Evolutionary conservation across 2,329 filamentous ascomycete species (phyloP), one percentile per base, ranked within the genome.

Genomic region (Geoglossum cookeanum): DNA sequence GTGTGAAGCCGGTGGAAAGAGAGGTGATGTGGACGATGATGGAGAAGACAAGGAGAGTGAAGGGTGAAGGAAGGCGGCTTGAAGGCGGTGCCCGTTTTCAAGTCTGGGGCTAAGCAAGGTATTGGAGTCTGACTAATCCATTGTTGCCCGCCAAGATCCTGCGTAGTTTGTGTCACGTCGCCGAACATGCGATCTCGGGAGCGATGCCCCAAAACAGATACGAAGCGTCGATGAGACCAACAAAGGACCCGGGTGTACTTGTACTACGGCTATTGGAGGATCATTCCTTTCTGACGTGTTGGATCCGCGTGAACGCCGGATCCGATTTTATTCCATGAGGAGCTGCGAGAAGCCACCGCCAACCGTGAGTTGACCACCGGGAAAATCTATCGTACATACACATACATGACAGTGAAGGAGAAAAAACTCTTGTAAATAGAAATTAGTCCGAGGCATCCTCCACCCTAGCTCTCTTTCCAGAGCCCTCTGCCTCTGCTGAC

Each of bases 391-490:
- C 22, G 9, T 45, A 45, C 48, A 33, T 22, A 22, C 22, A 1
- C 15, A 3, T 7, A 8, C 7, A 29, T 11, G 29, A 17, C 9
- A 49, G 44, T 11, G n/a, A n/a, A 47, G 47, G 22, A 29, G 22
- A 29, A 32, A 33, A 30, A 32, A 17, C 8, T 27, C 22, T 8
- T 8, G 29, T 49, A 49, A 15, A 22, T 22, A 22, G 45, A 32
- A 11, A 32, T 55, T 13, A 55, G 3, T 55, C 55, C 0, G 51
- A 45, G 13, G 56, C 29, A 35, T 42, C 30, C 47, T 67, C 63
- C 11, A 65, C 62, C 60, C 65, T 66, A 3, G 63, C 61, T 59
- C 68, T 68, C 60, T 69, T 55, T 13, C 7, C 8, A 42, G 22
- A 15, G 30, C 35, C 44, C 17, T 45, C 55, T 5, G 47, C 59